Conservation (phyloP, 2,329 filamentous ascomycete genomes). For the Magnaporthiopsis poae region DNA sequence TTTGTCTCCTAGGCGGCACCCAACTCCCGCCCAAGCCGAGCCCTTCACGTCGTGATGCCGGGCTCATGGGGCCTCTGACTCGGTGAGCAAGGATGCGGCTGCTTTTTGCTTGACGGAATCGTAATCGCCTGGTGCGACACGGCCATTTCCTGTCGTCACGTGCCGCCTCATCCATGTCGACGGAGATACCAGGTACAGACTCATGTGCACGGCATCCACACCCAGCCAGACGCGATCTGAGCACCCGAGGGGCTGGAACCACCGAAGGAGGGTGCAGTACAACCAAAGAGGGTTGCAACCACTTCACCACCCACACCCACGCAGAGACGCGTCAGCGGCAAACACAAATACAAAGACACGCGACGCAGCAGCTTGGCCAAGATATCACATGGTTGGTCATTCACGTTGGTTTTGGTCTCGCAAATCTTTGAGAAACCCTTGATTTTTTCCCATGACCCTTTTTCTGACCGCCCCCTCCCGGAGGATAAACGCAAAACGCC, state of each 20-base stretch:
- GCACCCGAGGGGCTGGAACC: neutral
- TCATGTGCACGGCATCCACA: neutral
- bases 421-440: constrained; percentile 6
- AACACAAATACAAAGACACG: neutral
- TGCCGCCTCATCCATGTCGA: neutral
- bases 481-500: constrained; percentile 4
- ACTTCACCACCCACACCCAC: neutral
- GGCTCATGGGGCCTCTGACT: no score
- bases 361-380: neutral
- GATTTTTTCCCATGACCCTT: neutral
- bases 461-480: neutral
- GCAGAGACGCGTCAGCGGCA: neutral
- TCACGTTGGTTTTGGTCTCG: constrained; percentile 9
- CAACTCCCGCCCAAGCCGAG: neutral
- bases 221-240: neutral
- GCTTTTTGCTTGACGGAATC: neutral
- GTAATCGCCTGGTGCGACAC: neutral
- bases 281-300: neutral
- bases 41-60: neutral
- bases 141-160: neutral
- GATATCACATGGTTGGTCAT: constrained; percentile 5
- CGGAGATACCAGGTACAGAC: neutral
- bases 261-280: neutral
- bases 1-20: neutral
- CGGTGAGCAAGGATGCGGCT: neutral